phyloP scores from a whole-genome alignment of 2,329 filamentous ascomycete genomes.

The Exophiala phaeomuriformis region DNA sequence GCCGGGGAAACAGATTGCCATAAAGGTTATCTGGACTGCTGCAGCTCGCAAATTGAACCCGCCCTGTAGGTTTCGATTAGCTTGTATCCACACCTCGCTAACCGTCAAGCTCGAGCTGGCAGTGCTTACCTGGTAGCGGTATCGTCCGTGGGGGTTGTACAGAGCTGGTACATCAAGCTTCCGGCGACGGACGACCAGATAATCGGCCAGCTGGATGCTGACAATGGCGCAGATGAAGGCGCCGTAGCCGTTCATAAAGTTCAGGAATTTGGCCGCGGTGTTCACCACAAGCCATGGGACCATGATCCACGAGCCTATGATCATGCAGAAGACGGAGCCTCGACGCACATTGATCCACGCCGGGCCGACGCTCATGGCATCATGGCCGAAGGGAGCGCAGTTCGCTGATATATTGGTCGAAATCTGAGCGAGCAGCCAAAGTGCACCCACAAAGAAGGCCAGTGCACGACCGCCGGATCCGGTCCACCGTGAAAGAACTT shows the following conservation, averaged over 20 bases:
- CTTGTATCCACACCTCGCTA: too few relatives aligned
- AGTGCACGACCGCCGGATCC: slow-evolving; percentile 30
- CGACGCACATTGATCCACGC: slow-evolving; percentile 47
- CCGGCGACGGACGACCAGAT: slow-evolving; percentile 13
- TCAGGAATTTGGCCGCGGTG: slow-evolving; percentile 35
- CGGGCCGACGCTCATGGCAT: slow-evolving; percentile 45
- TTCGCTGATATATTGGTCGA: slow-evolving; percentile 45
- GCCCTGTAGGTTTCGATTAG: too few relatives aligned
- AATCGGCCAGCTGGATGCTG: slow-evolving; percentile 20
- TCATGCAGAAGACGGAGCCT: slow-evolving; percentile 33
- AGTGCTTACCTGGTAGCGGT: slow-evolving; percentile 47
- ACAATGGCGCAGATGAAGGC: slow-evolving; percentile 22
- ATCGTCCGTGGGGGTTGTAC: slow-evolving; percentile 44
- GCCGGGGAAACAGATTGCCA: too few relatives aligned
- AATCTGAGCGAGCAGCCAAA: slow-evolving; percentile 48
- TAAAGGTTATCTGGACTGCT: too few relatives aligned
- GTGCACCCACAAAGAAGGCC: slow-evolving; percentile 46
- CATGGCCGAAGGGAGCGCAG: slow-evolving; percentile 43
- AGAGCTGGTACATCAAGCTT: slow-evolving; percentile 42
- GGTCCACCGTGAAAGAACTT: slow-evolving; percentile 34
- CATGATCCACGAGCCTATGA: slow-evolving; percentile 37
- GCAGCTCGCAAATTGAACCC: too few relatives aligned
- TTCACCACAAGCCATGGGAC: slow-evolving; percentile 38
- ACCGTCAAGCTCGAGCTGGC: too few relatives aligned
- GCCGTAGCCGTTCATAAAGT: slow-evolving; percentile 31